Evolutionary conservation across 139 green algal species (phyloP).

Genomic region (Penium margaritaceum): DNA sequence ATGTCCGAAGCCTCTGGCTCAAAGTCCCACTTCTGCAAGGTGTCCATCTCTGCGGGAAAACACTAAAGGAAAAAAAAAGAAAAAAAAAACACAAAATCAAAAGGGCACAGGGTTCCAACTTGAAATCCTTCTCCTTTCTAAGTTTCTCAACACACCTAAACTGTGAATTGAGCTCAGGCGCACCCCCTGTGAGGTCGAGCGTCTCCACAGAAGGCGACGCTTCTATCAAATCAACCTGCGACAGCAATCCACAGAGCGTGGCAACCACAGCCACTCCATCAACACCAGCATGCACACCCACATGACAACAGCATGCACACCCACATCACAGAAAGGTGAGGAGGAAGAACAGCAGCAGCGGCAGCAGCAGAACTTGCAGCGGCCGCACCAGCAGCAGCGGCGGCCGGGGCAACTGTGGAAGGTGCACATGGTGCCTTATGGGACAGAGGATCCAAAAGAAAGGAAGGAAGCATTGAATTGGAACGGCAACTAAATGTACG

Average conservation of each 20-base stretch:
- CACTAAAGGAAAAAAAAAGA: too few species aligned
- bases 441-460: too few species aligned
- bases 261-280: too few species aligned
- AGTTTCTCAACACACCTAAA: slow-evolving; percentile 60
- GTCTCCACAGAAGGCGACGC: slow-evolving; percentile 52
- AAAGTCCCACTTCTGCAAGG: not conserved
- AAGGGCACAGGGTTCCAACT: not conserved
- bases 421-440: too few species aligned
- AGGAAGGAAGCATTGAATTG: not conserved
- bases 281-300: too few species aligned
- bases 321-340: too few species aligned
- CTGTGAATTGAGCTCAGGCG: slow-evolving; percentile 77
- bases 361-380: not conserved
- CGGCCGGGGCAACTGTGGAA: not conserved
- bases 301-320: too few species aligned
- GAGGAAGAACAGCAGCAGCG: not conserved
- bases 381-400: not conserved
- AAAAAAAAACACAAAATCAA: too few species aligned
- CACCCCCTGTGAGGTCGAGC: slow-evolving; percentile 88
- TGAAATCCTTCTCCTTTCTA: not conserved
- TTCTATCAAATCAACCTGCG: slow-evolving; percentile 60
- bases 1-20: not conserved
- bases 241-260: not conserved
- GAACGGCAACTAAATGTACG: not conserved
- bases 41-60: not conserved